Evolutionary conservation across 768 basidiomycete genomes (phyloP), one percentile per base, ranked within the genome.

Genomic region (Boletus subparvulus): DNA sequence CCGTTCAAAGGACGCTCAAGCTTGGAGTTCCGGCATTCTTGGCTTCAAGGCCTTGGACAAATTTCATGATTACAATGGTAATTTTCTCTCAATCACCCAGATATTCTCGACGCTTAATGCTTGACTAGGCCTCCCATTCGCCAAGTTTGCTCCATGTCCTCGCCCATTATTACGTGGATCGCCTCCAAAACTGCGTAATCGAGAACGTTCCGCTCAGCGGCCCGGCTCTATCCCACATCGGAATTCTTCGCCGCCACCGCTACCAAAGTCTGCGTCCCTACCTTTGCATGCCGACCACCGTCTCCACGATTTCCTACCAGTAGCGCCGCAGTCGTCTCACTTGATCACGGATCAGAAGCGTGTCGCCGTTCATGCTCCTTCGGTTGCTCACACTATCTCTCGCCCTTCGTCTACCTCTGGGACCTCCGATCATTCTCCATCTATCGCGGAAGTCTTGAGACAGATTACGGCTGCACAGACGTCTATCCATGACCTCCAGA

Each of bases 231-330:
- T 65, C n/a, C 69, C 79, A 24, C 72, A 76, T 28, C 83, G 89
- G 54, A 89, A 82, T 67, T 82, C 81, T n/a, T 84, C 88, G 0
- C 91, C 92, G 1, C 92, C 92, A 2, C 92, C 91, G 36, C 77
- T 92, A 19, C 91, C 91, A 26, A 90, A 92, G 73, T 88, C 90
- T 5, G 91, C 80, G 16, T 87, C 88, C 13, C 73, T 93, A 3
- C 91, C 91, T 47, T 73, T 93, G 59, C 91, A 93, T 68, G 76
- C 86, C 13, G 80, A 72, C 49, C 72, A 73, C 44, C 72, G 72
- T 49, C 51, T 61, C 46, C 70, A 64, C 14, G 70, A 72, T 36
- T 63, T 64, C 50, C 42, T 61, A 2, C 69, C 69, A 36, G 59
- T 59, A n/a, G 42, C 63, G 51, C 63, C 65, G 8, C 70, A 72